Base-by-base conservation (phyloP, 176 grass and related monocot genomes). In the Aegilops longissima region DNA sequence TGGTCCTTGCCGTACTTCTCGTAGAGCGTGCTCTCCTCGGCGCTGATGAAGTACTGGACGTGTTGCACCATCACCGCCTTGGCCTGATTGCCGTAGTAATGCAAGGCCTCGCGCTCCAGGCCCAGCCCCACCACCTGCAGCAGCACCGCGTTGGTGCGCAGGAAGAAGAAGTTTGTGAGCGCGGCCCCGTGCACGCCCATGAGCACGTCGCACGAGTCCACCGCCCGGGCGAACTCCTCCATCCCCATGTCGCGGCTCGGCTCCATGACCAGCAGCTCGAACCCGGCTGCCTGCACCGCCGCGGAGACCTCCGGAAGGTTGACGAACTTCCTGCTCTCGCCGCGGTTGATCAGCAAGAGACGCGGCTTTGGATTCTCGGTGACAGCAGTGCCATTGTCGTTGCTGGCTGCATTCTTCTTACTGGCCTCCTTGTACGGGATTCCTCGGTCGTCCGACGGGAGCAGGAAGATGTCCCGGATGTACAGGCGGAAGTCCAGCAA, bases 121-220 rank as follows among this genome's bases (percentile, higher is more conserved):
- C 92, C 92, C 80, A 83, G 85, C 17, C 89, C 89, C 56, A 94
- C 84, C 79, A 94, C 76, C 90, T 94, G 92, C 51, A 92, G 58
- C 92, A 94, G 62, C 45, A 85, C 77, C 8, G 89, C 87, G 74
- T 92, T 72, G 42, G 70, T 86, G 23, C 82, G 88, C 3, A 97
- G 85, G 73, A 94, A 97, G 63, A 97, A 47, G 9, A 90, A 84
- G 82, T 92, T 88, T 31, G 94, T 93, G 12, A 96, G 80, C 2
- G 89, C 87, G 0, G 94, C 94, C 29, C 94, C 94, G 62, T 96
- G 94, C 47, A 79, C 94, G 29, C 94, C 94, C 91, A 96, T 93
- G 20, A 93, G 67, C 67, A 89, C 85, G 66, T 96, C 94, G 44
- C 91, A 92, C 12, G 94, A 87, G 82, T 97, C 89, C 11, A 97